Evolutionary conservation across 305 asterid genomes (phyloP).

Genomic region (Lippia alba): DNA sequence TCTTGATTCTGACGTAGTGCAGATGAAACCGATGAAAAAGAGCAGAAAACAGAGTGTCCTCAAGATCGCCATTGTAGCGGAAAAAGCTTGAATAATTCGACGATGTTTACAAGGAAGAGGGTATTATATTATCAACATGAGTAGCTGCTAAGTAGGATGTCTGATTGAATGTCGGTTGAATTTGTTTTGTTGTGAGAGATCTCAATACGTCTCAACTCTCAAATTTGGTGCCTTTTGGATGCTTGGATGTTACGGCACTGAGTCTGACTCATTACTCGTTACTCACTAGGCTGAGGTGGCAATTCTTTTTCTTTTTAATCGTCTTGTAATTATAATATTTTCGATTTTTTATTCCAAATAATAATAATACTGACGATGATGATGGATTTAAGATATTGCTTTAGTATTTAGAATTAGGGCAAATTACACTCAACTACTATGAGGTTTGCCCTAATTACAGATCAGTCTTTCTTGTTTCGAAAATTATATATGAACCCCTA

Average conservation of each 20-base stretch:
- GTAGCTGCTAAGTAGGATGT: neutral
- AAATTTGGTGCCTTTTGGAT: slow-evolving; percentile 29
- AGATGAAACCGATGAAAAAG: slow-evolving; percentile 27
- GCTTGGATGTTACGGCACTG: slow-evolving; percentile 6
- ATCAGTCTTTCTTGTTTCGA: no score
- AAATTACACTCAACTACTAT: no score
- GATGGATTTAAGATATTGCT: no score
- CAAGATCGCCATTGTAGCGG: slow-evolving; percentile 27
- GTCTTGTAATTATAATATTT: no score
- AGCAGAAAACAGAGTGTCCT: slow-evolving; percentile 35
- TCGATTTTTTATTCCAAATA: no score
- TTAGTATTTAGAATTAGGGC: no score
- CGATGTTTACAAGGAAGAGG: slow-evolving; percentile 11
- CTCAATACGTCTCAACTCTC: slow-evolving; percentile 19
- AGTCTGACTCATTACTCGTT: neutral
- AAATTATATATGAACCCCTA: no score
- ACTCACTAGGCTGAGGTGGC: no score
- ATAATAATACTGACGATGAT: no score
- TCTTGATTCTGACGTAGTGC: slow-evolving; percentile 45
- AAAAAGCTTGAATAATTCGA: neutral
- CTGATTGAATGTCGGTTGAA: neutral
- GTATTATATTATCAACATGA: neutral
- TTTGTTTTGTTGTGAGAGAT: slow-evolving; percentile 7
- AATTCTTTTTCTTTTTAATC: no score
- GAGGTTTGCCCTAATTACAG: no score